Percentiles rank a stretch among this genome's conserved stretches.
Conservation (phyloP, 2,329 filamentous ascomycete genomes). For the Sarocladiaceae sp. region DNA sequence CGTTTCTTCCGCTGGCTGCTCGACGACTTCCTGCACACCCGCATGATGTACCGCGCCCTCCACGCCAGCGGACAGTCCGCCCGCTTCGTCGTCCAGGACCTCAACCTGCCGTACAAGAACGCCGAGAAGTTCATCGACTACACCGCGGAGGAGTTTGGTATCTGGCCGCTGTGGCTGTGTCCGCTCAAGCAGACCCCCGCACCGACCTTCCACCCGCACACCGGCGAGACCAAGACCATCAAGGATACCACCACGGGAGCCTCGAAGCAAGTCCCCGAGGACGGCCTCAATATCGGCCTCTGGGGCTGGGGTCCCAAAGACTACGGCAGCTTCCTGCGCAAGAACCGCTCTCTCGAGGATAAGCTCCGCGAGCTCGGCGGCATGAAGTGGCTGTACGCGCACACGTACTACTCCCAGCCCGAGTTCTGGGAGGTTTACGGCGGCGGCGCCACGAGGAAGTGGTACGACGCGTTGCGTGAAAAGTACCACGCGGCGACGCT, state of each 20-base stretch:
- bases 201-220: conserved; percentile 51
- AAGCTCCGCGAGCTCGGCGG: conserved; percentile 65
- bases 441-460: conserved; percentile 24
- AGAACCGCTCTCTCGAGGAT: conserved; percentile 65
- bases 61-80: conserved; percentile 60
- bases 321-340: conserved; percentile 53
- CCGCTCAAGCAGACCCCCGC: conserved; percentile 42
- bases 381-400: conserved; percentile 83
- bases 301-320: conserved; percentile 69
- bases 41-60: conserved; percentile 67
- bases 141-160: conserved; percentile 41
- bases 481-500: conserved; percentile 58
- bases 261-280: conserved; percentile 16
- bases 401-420: conserved; percentile 71
- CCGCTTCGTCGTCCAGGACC: conserved; percentile 63
- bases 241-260: conserved; percentile 12
- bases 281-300: conserved; percentile 60
- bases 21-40: conserved; percentile 67
- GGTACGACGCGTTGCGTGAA: conserved; percentile 55
- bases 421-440: conserved; percentile 64
- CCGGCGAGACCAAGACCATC: conserved; percentile 26
- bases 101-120: conserved; percentile 49
- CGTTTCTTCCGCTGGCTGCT: conserved; percentile 60
- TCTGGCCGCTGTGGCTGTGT: conserved; percentile 57
- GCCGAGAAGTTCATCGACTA: conserved; percentile 49